These are phyloP conservation scores for Arachnopeziza araneosa DNA, from an alignment of 2,329 filamentous ascomycete genomes.

Conservation along the genomic window DNA sequence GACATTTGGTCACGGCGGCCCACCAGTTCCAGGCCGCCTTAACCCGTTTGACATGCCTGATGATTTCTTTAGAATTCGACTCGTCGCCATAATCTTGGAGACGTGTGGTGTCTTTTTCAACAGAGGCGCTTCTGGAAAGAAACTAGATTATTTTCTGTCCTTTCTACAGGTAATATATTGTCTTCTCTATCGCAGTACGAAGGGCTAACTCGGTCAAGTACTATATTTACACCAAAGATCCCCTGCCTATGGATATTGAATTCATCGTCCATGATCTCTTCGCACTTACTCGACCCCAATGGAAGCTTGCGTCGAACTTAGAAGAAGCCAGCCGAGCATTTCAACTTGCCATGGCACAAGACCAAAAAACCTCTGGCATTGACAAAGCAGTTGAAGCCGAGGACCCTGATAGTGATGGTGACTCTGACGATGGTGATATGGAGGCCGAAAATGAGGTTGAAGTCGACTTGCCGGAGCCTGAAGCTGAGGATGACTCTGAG, in stretches of 20 bases:
- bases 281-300: slow-evolving; percentile 78
- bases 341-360: slow-evolving; percentile 80
- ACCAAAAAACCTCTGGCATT: slow-evolving; percentile 73
- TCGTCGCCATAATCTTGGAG: slow-evolving; percentile 84
- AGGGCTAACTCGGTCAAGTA: slow-evolving; percentile 51
- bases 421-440: slow-evolving; percentile 68
- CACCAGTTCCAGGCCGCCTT: slow-evolving; percentile 69
- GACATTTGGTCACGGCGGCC: slow-evolving; percentile 85
- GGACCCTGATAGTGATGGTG: slow-evolving; percentile 62
- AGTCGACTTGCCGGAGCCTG: slow-evolving; percentile 39
- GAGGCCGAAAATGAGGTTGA: slow-evolving; percentile 46
- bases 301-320: slow-evolving; percentile 76
- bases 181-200: slow-evolving; percentile 5
- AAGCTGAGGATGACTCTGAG: slow-evolving; percentile 47
- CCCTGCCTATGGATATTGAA: slow-evolving; percentile 92
- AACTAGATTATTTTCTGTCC: slow-evolving; percentile 92
- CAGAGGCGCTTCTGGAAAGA: slow-evolving; percentile 88
- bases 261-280: slow-evolving; percentile 94
- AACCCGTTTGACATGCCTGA: slow-evolving; percentile 82
- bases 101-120: slow-evolving; percentile 97
- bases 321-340: slow-evolving; percentile 82
- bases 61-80: slow-evolving; percentile 91
- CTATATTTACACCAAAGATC: slow-evolving; percentile 86
- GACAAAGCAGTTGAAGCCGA: slow-evolving; percentile 68
- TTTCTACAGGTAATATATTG: slow-evolving; percentile 70